phyloP scores from a whole-genome alignment of 257 asterid genomes.

The Penstemon newberryi region DNA sequence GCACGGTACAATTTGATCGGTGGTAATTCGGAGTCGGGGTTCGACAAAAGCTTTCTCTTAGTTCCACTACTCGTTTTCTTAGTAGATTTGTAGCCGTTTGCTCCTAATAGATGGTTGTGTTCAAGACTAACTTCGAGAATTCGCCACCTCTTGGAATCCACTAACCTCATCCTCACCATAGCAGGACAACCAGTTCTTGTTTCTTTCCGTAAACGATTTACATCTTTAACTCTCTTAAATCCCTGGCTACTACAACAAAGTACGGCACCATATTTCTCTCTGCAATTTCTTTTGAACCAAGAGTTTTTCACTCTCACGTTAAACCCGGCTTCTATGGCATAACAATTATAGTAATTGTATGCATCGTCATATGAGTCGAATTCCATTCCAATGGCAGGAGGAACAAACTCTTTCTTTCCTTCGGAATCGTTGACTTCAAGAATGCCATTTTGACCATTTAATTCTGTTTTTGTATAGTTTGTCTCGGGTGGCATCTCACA shows the following conservation, averaged over 20 bases:
- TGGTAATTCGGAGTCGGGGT: slow-evolving; percentile 46
- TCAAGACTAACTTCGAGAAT: slow-evolving; percentile 68
- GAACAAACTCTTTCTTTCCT: slow-evolving; percentile 51
- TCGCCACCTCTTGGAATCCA: slow-evolving; percentile 74
- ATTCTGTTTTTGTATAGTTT: slow-evolving; percentile 10
- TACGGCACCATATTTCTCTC: slow-evolving; percentile 87
- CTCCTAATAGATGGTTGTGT: slow-evolving; percentile 75
- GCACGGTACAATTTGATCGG: slow-evolving; percentile 63
- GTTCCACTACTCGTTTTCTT: slow-evolving; percentile 49
- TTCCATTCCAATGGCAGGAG: slow-evolving; percentile 75
- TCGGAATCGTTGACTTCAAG: slow-evolving; percentile 25
- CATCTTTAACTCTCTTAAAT: slow-evolving; percentile 76
- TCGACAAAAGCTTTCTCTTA: slow-evolving; percentile 51
- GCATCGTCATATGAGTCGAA: slow-evolving; percentile 85
- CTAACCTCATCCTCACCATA: slow-evolving; percentile 72
- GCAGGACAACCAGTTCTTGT: slow-evolving; percentile 89
- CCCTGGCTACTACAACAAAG: slow-evolving; percentile 92
- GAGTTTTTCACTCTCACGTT: slow-evolving; percentile 82
- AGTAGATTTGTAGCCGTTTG: slow-evolving; percentile 48
- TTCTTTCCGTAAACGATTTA: slow-evolving; percentile 66
- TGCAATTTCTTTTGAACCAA: slow-evolving; percentile 82
- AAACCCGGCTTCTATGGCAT: slow-evolving; percentile 70
- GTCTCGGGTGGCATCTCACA: slow-evolving; percentile 29
- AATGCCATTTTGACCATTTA: slow-evolving; percentile 32
- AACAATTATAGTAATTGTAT: slow-evolving; percentile 74